Base-by-base conservation (phyloP, 805 yeast genomes). In the Candida vartiovaarae region DNA sequence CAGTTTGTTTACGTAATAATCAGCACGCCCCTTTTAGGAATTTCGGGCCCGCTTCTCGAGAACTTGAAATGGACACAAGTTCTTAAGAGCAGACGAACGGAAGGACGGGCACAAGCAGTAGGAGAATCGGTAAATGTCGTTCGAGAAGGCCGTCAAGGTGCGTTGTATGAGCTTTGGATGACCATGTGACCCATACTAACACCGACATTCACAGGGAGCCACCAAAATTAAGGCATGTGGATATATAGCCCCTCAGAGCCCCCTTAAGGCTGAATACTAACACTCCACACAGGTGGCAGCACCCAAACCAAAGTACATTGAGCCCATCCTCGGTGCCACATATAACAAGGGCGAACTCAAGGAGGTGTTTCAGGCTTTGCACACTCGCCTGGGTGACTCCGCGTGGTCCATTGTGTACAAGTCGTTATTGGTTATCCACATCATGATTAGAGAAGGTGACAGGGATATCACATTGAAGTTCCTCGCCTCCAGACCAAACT, bases 271-370 rank as follows among this genome's bases (percentile, higher is more conserved):
- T 7, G n/a, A 31, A 23, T 23, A 47, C 38, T 35, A 39, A 44
- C 40, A 33, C 15, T 23, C 7, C n/a, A 34, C 33, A 26, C 71
- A 57, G 78, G 76, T 87, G 67, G 98, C 98, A 8, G 96, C 98
- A n/a, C 99, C 99, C 6, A 93, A 93, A 65, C 84, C 95, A 33
- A 93, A 93, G 63, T 93, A 93, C 61, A 80, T 93, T 42, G 98
- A 91, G 66, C 98, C 98, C 1, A 87, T 93, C 41, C 71, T 93
- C 30, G 73, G 68, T 37, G 70, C 73, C 6, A 65, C 75, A 0
- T 51, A 65, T 9, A 53, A 56, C 39, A 59, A 54, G 20, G 55
- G 50, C 5, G 74, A 85, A 51, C 80, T 91, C 55, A 70, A 70
- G 46, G 76, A 80, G 23, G 82, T 90, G 32, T 80, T 90, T 79